Percentiles rank a stretch among this genome's conserved stretches.
phyloP scores from a whole-genome alignment of 106 monocot species.

The Acorus calamus region DNA sequence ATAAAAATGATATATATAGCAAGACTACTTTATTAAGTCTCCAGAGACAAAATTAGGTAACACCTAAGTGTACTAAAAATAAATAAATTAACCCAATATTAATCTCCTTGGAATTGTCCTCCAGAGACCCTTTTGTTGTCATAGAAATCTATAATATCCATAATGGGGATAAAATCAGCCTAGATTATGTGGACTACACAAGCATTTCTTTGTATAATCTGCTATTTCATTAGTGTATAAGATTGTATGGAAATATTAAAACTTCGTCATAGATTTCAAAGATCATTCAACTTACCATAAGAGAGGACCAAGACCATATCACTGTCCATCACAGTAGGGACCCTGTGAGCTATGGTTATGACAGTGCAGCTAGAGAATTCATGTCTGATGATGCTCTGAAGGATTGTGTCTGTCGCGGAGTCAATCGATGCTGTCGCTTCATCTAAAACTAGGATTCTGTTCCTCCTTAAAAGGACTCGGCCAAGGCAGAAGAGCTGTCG shows the following conservation, averaged over 20 bases:
- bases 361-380: slow-evolving; percentile 68
- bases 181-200: too few species aligned
- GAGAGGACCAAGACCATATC: slow-evolving; percentile 74
- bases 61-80: too few species aligned
- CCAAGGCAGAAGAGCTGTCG: slow-evolving; percentile 76
- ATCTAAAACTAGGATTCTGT: slow-evolving; percentile 65
- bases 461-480: slow-evolving; percentile 45
- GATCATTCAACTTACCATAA: slow-evolving; percentile 33
- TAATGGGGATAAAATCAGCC: too few species aligned
- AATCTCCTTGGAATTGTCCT: too few species aligned
- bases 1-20: too few species aligned
- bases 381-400: slow-evolving; percentile 51
- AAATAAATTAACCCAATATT: too few species aligned
- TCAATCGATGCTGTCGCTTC: slow-evolving; percentile 87
- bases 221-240: too few species aligned
- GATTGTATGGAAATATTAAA: neutral
- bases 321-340: slow-evolving; percentile 74
- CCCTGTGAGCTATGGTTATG: slow-evolving; percentile 73
- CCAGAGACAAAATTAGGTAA: too few species aligned
- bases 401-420: slow-evolving; percentile 56
- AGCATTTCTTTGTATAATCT: too few species aligned
- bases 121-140: too few species aligned
- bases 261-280: neutral
- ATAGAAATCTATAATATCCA: too few species aligned
- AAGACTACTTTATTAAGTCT: too few species aligned